Evolutionary conservation across 306 rosid species (phyloP).

Genomic region (Crataegus laevigata): DNA sequence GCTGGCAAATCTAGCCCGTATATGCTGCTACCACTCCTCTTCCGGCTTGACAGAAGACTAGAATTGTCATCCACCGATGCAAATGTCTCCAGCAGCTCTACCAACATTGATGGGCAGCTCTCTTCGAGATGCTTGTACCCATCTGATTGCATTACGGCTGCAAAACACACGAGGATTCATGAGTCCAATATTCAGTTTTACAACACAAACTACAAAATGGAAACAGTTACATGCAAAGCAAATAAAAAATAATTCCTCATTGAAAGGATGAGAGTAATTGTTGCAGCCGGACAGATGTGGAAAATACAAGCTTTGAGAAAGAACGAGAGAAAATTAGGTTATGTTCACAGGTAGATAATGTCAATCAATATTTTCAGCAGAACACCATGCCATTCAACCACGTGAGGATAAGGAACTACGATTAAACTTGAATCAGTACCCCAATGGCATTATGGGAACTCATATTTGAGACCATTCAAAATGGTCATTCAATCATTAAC

Average conservation of each 20-base stretch:
- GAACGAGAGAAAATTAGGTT: background rate
- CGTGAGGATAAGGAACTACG: background rate
- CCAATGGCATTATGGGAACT: background rate
- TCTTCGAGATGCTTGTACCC: slow-evolving; percentile 68
- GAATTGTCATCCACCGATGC: slow-evolving; percentile 61
- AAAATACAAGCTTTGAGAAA: background rate
- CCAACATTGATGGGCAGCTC: slow-evolving; percentile 70
- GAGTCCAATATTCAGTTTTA: background rate
- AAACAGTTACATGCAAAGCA: background rate
- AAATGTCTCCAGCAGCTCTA: slow-evolving; percentile 72
- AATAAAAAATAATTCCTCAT: background rate
- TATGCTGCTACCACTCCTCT: slow-evolving; percentile 60
- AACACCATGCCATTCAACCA: background rate
- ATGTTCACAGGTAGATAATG: background rate
- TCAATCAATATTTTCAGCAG: background rate
- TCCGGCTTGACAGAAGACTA: slow-evolving; percentile 37
- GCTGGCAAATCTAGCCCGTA: slow-evolving; percentile 56
- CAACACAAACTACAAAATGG: background rate
- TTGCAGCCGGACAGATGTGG: background rate
- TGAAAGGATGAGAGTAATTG: background rate
- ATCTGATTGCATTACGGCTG: slow-evolving; percentile 93
- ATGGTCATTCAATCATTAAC: background rate
- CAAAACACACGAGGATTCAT: slow-evolving; percentile 16
- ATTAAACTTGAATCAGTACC: background rate
- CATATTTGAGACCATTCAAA: background rate